phyloP scores from a whole-genome alignment of 768 basidiomycete species.

The Lanmaoa rubissima region DNA sequence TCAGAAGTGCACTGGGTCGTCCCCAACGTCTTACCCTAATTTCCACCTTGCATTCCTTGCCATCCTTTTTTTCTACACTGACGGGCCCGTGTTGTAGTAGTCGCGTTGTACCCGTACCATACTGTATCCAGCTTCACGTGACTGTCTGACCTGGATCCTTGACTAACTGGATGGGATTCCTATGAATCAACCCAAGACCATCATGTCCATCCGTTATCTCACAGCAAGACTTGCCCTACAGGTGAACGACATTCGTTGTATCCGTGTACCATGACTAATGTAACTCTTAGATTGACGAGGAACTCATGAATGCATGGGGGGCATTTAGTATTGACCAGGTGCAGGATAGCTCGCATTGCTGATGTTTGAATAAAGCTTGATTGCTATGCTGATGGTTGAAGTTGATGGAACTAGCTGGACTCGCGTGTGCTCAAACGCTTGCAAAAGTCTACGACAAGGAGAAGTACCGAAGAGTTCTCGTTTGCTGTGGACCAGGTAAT shows the following conservation, averaged over 20 bases:
- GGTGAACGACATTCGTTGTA: constrained; percentile 34
- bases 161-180: not conserved
- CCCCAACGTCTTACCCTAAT: not conserved
- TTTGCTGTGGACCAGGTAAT: constrained; percentile 97
- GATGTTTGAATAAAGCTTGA: not conserved
- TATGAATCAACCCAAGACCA: constrained; percentile 1
- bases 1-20: not conserved
- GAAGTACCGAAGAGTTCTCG: constrained; percentile 74
- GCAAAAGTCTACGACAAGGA: constrained; percentile 72
- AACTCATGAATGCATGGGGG: constrained; percentile 84
- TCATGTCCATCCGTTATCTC: constrained; percentile 62
- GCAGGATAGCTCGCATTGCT: constrained; percentile 3
- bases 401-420: constrained; percentile 96
- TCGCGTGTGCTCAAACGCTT: constrained; percentile 88
- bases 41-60: not conserved
- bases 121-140: not conserved
- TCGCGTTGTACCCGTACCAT: constrained; percentile 7
- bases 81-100: not conserved
- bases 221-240: constrained; percentile 76
- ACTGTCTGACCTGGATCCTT: not conserved
- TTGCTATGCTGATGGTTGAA: constrained; percentile 30
- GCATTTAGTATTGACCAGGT: constrained; percentile 96
- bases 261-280: not conserved
- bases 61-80: not conserved
- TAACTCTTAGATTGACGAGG: constrained; percentile 78